phyloP scores from a whole-genome alignment of 78 protist genomes.

The Dictyostelium firmibasis region DNA sequence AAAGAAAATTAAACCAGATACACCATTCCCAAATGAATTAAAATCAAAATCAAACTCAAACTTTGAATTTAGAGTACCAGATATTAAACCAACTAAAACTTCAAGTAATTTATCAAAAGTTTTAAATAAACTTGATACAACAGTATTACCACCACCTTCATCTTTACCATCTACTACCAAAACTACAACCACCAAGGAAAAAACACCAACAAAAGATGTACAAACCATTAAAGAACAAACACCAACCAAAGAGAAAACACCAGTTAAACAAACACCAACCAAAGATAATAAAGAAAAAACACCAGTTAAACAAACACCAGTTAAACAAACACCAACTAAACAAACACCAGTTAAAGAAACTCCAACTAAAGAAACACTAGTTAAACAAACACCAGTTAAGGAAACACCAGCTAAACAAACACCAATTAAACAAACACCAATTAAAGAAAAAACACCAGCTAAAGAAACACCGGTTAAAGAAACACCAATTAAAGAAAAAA shows the following conservation, averaged over 20 bases:
- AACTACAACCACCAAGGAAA: background rate
- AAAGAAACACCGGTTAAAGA: background rate
- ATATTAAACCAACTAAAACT: background rate
- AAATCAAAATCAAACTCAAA: background rate
- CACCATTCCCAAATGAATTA: background rate
- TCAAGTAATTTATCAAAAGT: background rate
- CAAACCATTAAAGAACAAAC: background rate
- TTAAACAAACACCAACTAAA: background rate
- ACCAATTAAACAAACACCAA: background rate
- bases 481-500: background rate
- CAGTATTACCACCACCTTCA: background rate
- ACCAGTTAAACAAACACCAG: background rate
- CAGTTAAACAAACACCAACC: background rate
- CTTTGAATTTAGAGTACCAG: conserved; percentile 25
- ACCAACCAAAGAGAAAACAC: background rate
- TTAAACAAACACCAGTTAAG: conserved; percentile 5
- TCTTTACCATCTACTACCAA: background rate
- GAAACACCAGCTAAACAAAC: background rate
- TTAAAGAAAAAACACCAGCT: background rate
- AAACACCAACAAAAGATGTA: background rate
- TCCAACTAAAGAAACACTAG: too few species aligned
- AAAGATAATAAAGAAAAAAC: background rate
- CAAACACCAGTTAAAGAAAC: background rate
- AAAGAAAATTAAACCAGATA: background rate
- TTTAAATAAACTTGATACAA: background rate